Evolutionary conservation across 495 filamentous ascomycete species (phyloP), one percentile per base, ranked within the genome.

Genomic region (Aspergillus sclerotioniger): DNA sequence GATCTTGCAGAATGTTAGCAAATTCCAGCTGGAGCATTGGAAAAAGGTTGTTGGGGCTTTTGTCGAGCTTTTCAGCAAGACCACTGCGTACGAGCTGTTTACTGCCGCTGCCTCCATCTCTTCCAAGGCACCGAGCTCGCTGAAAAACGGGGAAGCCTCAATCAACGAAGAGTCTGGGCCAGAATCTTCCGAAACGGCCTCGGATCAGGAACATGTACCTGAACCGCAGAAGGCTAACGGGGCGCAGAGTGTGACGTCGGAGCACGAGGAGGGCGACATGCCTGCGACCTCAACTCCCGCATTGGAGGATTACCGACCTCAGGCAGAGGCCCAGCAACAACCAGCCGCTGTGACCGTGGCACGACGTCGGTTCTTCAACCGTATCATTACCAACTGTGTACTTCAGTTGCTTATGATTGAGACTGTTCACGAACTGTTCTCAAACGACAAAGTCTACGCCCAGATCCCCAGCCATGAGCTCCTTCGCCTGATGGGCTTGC

Each of bases 331-430:
- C 6, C 78, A 92, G 66, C 90, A 93, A 67, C 90, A 96, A 52
- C 91, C 94, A 0, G 82, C 96, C 31, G 88, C 92, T 2, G 91
- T 99, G 10, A 97, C 94, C 7, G 90, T 90, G 3, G 90, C 93
- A 1, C 87, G 95, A 25, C 85, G 95, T n/a, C 88, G 91, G 21
- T 96, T 96, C 74, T 99, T 99, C 81, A 99, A 98, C 71, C 89
- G 93, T 62, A 99, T 99, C 69, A 99, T 99, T 73, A 96, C 91
- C n/a, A 92, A 92, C 63, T 99, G 94, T 71, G 95, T 99, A 10
- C 79, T 99, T 13, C 95, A 98, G 68, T 80, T 99, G 4, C 85
- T 99, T 52, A 97, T 98, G 90, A 99, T 99, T 71, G 95, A 98
- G 69, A 99, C 94, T 1, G 94, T 99, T 39, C 92, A 96, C 62